Base-by-base conservation (phyloP, 345 rosid species). In the Eucalyptus shirleyi region DNA sequence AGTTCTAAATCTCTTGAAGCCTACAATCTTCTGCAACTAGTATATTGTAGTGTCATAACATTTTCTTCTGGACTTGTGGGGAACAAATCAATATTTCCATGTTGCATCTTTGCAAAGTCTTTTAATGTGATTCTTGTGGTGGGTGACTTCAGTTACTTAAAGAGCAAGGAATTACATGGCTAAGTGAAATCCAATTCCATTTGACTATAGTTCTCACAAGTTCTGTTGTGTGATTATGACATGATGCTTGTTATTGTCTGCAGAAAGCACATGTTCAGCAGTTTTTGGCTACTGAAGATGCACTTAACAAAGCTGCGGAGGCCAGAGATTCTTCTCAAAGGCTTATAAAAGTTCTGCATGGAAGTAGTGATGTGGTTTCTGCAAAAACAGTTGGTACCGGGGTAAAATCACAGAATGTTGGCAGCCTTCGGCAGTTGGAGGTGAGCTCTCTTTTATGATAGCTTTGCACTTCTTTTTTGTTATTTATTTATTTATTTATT, bases 221-320 rank as follows among this genome's bases (percentile, higher is more conserved):
- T 77, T 77, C 44, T 72, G 12, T 72, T 65, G 42, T 88, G 85
- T 62, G 87, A 42, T 72, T 93, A 89, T 91, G 90, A 62, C 62
- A 37, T 67, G 47, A 51, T 87, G 86, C 82, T 77, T 89, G 40
- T 87, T 77, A 44, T 56, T 90, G 13, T 90, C 44, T 90, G 69
- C 93, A 96, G 98, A 96, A 97, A 94, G 99, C 99, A 72, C 99
- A 97, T 92, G 98, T 96, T 90, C 97, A 97, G 91, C 99, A 96
- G 93, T 96, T 97, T 95, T 91, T 96, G 92, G 99, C 98, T 62
- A 96, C 99, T 92, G 98, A 97, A 94, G 98, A 96, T 93, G 96
- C 99, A 80, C 92, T 94, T 67, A 96, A 96, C 93, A 97, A 95
- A 94, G 96, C 98, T 91, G 95, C 95, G 47, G 98, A 96, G 93